phyloP scores from a whole-genome alignment of 164 flowering plant genomes.

The Vitis cinerea region DNA sequence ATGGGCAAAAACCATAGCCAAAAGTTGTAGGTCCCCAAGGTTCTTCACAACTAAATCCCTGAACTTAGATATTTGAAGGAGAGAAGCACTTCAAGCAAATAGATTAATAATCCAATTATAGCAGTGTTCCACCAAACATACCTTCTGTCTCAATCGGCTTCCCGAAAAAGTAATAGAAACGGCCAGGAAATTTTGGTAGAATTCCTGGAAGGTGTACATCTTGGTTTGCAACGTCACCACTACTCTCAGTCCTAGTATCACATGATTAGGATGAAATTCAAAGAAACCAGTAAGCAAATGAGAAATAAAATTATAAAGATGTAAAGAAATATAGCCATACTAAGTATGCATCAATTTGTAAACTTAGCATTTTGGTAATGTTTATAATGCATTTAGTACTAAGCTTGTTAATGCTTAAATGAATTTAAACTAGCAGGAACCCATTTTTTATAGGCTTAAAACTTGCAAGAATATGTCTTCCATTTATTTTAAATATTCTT shows the following conservation, averaged over 20 bases:
- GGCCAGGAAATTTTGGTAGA: conserved; percentile 66
- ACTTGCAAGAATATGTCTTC: too few relatives aligned
- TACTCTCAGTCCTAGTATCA: conserved; percentile 34
- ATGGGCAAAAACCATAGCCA: too few relatives aligned
- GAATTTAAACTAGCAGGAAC: too few relatives aligned
- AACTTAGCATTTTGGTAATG: too few relatives aligned
- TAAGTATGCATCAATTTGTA: background rate
- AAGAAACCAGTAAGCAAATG: background rate
- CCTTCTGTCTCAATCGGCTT: conserved; percentile 73
- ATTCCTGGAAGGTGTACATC: conserved; percentile 47
- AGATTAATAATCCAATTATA: background rate
- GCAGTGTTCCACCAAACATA: conserved; percentile 10
- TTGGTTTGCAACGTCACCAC: conserved; percentile 63
- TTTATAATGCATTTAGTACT: too few relatives aligned
- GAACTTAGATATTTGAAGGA: too few relatives aligned
- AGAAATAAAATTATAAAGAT: background rate
- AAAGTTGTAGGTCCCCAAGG: too few relatives aligned
- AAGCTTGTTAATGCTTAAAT: too few relatives aligned
- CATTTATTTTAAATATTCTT: too few relatives aligned
- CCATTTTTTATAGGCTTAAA: too few relatives aligned
- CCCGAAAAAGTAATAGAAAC: conserved; percentile 67
- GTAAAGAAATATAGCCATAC: background rate
- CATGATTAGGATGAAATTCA: background rate
- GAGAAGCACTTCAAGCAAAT: background rate
- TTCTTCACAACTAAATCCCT: too few relatives aligned